Conservation (phyloP, 78 protist genomes). For the slime mould (Dictyostelium discoideum) region dicty_2.7 NC_007090.3:1424501-1425000, state of each 20-base stretch:
- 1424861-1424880: constrained; percentile 97
- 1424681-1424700: constrained; percentile 21
- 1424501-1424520: constrained; percentile 22
- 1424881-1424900: constrained; percentile 98
- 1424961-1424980: constrained; percentile 47
- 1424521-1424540: constrained; percentile 19
- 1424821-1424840: constrained; percentile 91
- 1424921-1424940: constrained; percentile 98
- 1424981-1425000: constrained; percentile 8
- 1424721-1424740: not conserved
- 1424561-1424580: constrained; percentile 97
- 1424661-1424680: not conserved
- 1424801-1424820: constrained; percentile 84
- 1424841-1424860: constrained; percentile 86
- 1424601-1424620: not conserved
- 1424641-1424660: not conserved
- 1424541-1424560: constrained; percentile 66
- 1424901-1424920: constrained; percentile 98
- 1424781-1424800: not conserved
- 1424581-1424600: constrained; percentile 96
- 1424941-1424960: constrained; percentile 93
- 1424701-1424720: not conserved
- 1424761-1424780: not conserved
- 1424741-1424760: not conserved
- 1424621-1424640: not conserved